Conservation (phyloP, 768 basidiomycete species). For the Xerocomellus amylosporus region DNA sequence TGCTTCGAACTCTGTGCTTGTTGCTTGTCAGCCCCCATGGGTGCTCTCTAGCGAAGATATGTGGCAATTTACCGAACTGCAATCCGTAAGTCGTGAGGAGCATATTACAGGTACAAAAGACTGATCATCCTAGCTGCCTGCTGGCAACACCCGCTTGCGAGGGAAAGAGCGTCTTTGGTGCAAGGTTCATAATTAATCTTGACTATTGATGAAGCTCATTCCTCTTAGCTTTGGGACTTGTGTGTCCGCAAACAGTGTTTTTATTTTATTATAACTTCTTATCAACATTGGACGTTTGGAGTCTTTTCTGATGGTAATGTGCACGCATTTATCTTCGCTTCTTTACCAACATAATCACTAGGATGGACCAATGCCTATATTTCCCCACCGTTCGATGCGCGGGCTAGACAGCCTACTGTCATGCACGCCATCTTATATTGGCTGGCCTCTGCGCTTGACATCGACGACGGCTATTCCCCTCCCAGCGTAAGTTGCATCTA, state of each 20-base stretch:
- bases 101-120: not conserved
- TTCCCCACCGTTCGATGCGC: slow-evolving; percentile 42
- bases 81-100: slow-evolving; percentile 20
- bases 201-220: slow-evolving; percentile 6
- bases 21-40: slow-evolving; percentile 64
- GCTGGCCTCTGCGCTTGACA: slow-evolving; percentile 48
- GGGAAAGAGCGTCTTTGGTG: slow-evolving; percentile 59
- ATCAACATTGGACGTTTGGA: slow-evolving; percentile 61
- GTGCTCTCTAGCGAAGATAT: slow-evolving; percentile 53
- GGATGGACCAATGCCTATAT: slow-evolving; percentile 56
- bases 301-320: slow-evolving; percentile 52
- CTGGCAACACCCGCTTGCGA: slow-evolving; percentile 39
- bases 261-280: slow-evolving; percentile 60
- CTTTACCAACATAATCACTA: slow-evolving; percentile 20
- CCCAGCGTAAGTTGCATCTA: slow-evolving; percentile 19
- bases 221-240: slow-evolving; percentile 46
- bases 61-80: slow-evolving; percentile 47
- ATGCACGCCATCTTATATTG: slow-evolving; percentile 54
- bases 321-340: not conserved
- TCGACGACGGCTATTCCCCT: slow-evolving; percentile 30
- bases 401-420: slow-evolving; percentile 45
- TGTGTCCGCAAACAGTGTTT: slow-evolving; percentile 47
- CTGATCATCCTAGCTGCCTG: slow-evolving; percentile 24
- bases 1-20: slow-evolving; percentile 38
- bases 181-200: slow-evolving; percentile 40